Percentiles rank a stretch among this genome's conserved stretches.
Evolutionary conservation across 495 filamentous ascomycete species (phyloP).

Genomic region (Hypomontagnella monticulosa): DNA sequence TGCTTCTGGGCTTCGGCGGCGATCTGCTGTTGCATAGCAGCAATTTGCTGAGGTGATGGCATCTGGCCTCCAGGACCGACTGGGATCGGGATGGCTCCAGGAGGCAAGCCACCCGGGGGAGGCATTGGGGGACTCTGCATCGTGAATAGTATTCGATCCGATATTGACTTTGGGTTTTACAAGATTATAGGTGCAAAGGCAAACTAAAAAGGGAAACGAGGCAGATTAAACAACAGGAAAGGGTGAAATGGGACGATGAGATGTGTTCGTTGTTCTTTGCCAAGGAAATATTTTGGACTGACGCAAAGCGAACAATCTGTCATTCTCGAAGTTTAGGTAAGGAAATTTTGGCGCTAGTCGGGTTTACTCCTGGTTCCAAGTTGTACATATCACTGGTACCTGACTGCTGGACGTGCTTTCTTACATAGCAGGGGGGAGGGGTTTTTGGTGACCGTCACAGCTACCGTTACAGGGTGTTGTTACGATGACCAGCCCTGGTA

Average conservation of each 20-base stretch:
- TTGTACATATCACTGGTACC: no score
- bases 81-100: conserved; percentile 50
- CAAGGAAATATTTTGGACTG: conserved; percentile 15
- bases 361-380: no score
- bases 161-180: conserved; percentile 1
- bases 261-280: conserved; percentile 22
- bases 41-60: conserved; percentile 87
- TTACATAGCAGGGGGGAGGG: no score
- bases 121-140: conserved; percentile 42
- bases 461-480: no score
- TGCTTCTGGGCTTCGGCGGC: conserved; percentile 77
- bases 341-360: conserved; percentile 28
- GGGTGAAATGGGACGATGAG: conserved; percentile 19
- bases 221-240: conserved; percentile 21
- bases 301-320: conserved; percentile 47
- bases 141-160: not conserved
- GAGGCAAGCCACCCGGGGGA: conserved; percentile 18
- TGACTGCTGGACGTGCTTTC: no score
- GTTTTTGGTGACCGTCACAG: no score
- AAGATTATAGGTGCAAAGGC: not conserved
- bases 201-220: conserved; percentile 1
- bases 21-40: conserved; percentile 83
- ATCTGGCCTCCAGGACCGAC: conserved; percentile 60
- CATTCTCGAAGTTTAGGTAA: conserved; percentile 40
- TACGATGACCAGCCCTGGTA: no score